These are phyloP conservation scores for Mycocentrospora acerina DNA, from an alignment of 2,329 filamentous ascomycete species.

Conservation along the genomic window DNA sequence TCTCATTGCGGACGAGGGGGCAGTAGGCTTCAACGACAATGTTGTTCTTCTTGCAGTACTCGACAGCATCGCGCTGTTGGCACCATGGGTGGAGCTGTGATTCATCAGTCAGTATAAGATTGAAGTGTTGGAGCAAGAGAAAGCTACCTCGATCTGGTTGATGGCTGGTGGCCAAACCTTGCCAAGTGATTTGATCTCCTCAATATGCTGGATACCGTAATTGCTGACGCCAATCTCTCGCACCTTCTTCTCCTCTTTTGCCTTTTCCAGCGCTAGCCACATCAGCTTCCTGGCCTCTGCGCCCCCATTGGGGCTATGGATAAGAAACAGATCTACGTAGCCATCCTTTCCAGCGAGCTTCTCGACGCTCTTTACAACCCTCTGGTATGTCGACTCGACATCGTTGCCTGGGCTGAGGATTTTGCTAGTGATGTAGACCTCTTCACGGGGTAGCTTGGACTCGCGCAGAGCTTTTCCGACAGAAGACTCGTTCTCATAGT, in stretches of 20 bases:
- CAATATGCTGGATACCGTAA: conserved; percentile 66
- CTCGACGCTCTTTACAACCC: conserved; percentile 61
- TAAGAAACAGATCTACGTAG: conserved; percentile 71
- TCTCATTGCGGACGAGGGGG: conserved; percentile 68
- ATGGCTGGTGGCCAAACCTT: conserved; percentile 68
- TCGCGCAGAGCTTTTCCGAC: conserved; percentile 65
- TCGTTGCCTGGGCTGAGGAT: conserved; percentile 58
- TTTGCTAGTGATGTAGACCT: conserved; percentile 73
- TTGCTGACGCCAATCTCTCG: conserved; percentile 73
- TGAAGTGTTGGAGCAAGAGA: neutral
- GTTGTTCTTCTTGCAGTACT: conserved; percentile 59
- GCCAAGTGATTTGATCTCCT: conserved; percentile 68
- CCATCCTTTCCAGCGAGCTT: conserved; percentile 58
- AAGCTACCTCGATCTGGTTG: conserved; percentile 70
- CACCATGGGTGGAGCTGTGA: conserved; percentile 70
- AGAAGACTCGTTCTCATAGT: conserved; percentile 68
- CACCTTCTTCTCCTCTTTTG: conserved; percentile 60
- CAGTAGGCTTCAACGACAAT: conserved; percentile 67
- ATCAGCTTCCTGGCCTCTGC: conserved; percentile 59
- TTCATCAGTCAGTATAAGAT: conserved; percentile 2
- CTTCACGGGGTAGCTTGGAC: conserved; percentile 57
- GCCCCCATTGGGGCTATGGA: conserved; percentile 64
- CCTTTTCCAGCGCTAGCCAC: conserved; percentile 66
- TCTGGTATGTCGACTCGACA: conserved; percentile 61
- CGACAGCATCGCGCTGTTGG: conserved; percentile 62